Base-by-base conservation (phyloP, 257 asterid genomes). In the Echium plantagineum region DNA sequence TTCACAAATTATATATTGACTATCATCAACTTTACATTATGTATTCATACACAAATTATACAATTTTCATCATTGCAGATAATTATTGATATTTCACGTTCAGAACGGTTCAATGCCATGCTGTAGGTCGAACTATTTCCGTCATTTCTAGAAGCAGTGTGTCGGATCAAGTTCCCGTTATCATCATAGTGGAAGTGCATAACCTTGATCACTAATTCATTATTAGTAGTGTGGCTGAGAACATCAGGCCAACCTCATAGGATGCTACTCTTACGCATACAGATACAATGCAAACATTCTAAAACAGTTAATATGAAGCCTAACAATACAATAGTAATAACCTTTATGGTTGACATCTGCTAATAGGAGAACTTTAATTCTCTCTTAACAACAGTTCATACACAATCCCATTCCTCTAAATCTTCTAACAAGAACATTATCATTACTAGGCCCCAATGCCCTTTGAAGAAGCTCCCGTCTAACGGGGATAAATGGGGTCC, bases 361-460 rank as follows among this genome's bases (percentile, higher is more conserved):
- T 42, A 42, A 42, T 42, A 42, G 17, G 17, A 42, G 49, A 42
- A 42, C 49, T 42, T 42, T 13, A 42, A 12, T 42, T 42, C 49
- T 42, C 49, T 42, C 49, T 42, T 42, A 42, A 42, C 49, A 42
- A 12, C 17, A 42, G 49, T 42, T 35, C 15, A 35, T 7, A 35
- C 47, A 35, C 2, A 35, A 35, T 35, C 47, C 47, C 12, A 35
- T 35, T 35, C 47, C 47, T 60, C 58, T 73, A 17, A 86, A 13
- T 42, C 49, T 42, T 42, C 49, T 42, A 42, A 42, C 49, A 42
- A 42, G 2, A 42, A 10, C 15, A 13, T 28, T 6, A 28, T 0
- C 32, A 28, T 28, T 28, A 28, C 32, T 6, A 28, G 3, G 32
- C 5, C 32, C 32, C 5, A 3, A 28, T 28, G 32, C 2, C 2